These are phyloP conservation scores for Candida montana DNA, from an alignment of 805 yeast species.

Conservation along the genomic window DNA sequence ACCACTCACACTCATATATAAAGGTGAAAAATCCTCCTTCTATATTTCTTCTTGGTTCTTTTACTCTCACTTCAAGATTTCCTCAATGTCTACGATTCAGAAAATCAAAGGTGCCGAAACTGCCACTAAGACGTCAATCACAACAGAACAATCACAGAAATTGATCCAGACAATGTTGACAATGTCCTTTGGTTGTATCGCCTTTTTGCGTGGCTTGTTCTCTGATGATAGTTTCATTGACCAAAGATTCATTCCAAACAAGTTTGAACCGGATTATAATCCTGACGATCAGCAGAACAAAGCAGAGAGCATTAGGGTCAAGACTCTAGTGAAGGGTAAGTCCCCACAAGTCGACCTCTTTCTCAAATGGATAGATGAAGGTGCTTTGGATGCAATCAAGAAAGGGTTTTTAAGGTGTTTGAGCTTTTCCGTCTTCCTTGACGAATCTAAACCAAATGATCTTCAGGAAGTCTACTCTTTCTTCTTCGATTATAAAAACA, in stretches of 20 bases:
- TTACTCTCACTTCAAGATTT: not conserved
- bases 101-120: not conserved
- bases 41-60: no score
- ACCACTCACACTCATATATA: no score
- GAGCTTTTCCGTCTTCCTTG: slow-evolving; percentile 40
- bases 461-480: slow-evolving; percentile 49
- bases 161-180: slow-evolving; percentile 43
- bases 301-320: slow-evolving; percentile 38
- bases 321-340: slow-evolving; percentile 42
- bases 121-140: slow-evolving; percentile 17
- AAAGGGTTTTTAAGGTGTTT: slow-evolving; percentile 38
- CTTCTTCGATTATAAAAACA: slow-evolving; percentile 36
- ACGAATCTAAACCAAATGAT: slow-evolving; percentile 36
- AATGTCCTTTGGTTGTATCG: slow-evolving; percentile 53
- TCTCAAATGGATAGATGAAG: slow-evolving; percentile 49
- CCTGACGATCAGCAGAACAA: slow-evolving; percentile 24
- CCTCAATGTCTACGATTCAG: slow-evolving; percentile 3
- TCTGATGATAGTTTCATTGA: slow-evolving; percentile 50
- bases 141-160: slow-evolving; percentile 38
- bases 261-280: slow-evolving; percentile 25
- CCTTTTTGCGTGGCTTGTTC: slow-evolving; percentile 52
- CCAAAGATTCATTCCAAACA: slow-evolving; percentile 37
- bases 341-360: slow-evolving; percentile 43
- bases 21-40: not conserved
- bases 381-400: slow-evolving; percentile 41